Evolutionary conservation across 345 rosid species (phyloP), one percentile per base, ranked within the genome.

Genomic region (Camelina laxa): DNA sequence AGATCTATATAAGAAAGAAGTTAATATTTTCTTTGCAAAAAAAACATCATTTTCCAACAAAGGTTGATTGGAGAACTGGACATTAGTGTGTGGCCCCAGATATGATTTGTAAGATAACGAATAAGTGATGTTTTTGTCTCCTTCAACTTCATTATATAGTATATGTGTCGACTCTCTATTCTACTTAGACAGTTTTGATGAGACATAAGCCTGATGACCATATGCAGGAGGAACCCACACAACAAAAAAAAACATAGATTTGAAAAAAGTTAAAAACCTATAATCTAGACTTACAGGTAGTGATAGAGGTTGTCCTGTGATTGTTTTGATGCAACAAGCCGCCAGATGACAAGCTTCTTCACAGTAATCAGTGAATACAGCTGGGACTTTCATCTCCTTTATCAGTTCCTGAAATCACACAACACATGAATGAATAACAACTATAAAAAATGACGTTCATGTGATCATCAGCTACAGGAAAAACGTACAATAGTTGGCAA

Each of bases 271-370:
- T 41, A 19, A 38, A 53, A 50, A 75, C 20, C 22, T 69, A 53
- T 14, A 67, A 47, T 2, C 27, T 50, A 53, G 73, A 69, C 83
- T 56, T 80, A 82, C 85, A 65, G 94, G 92, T 82, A 85, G 21
- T 45, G 80, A 63, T 31, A 82, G 84, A 74, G 93, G 80, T 78
- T 62, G 38, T 67, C 93, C 82, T 30, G 88, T 84, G 44, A 81
- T 66, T 47, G 80, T 70, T 79, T 21, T 81, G 50, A 90, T 86
- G 85, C 94, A 87, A 78, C 73, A 50, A 60, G 87, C 86, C 17
- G 94, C 97, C 44, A 95, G 85, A 81, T 87, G 87, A 80, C 97
- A 92, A 64, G 99, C 99, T 84, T 95, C 98, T 85, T 95, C 98
- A 69, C 99, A 95, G 75, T 95, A 95, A 80, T 95, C 98, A 30